Evolutionary conservation across 2,329 filamentous ascomycete species (phyloP).

Genomic region (Orbilia javanica): DNA sequence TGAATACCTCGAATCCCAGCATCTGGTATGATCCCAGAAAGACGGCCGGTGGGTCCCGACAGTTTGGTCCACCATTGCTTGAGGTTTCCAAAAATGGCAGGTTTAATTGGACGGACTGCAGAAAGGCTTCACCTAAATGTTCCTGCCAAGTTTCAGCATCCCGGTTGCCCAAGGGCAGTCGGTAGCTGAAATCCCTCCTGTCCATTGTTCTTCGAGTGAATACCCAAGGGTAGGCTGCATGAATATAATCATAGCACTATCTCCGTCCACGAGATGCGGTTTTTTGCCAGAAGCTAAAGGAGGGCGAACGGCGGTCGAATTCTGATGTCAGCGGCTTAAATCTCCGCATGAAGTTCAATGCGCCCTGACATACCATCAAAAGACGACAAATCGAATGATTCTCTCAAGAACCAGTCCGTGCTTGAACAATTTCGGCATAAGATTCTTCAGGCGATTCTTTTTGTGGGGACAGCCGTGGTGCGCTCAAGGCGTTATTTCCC

Average conservation of each 20-base stretch:
- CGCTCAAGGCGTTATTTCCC: slow-evolving; percentile 39
- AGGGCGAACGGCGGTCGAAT: slow-evolving; percentile 9
- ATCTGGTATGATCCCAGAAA: slow-evolving; percentile 55
- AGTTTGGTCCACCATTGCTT: slow-evolving; percentile 41
- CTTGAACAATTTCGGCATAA: slow-evolving; percentile 35
- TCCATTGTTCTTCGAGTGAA: slow-evolving; percentile 14
- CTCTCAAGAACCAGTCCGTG: slow-evolving; percentile 30
- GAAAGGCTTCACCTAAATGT: slow-evolving; percentile 54
- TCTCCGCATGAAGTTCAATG: slow-evolving; percentile 30
- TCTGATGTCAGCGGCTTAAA: slow-evolving; percentile 58
- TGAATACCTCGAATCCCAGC: slow-evolving; percentile 50
- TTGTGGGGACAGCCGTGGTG: slow-evolving; percentile 31
- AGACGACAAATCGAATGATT: background rate
- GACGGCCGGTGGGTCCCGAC: slow-evolving; percentile 59
- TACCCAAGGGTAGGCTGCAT: slow-evolving; percentile 36
- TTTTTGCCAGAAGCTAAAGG: slow-evolving; percentile 39
- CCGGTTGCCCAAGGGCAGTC: slow-evolving; percentile 18
- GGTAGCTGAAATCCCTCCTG: slow-evolving; percentile 45
- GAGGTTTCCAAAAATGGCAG: slow-evolving; percentile 50
- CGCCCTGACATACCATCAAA: background rate
- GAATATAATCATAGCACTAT: slow-evolving; percentile 32
- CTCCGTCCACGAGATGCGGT: slow-evolving; percentile 27
- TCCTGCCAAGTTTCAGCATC: slow-evolving; percentile 55
- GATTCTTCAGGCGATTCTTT: slow-evolving; percentile 16
- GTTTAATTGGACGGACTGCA: slow-evolving; percentile 58